Conservation (phyloP, 352 stramenopile genomes). For the Globisporangium emineosum region DNA sequence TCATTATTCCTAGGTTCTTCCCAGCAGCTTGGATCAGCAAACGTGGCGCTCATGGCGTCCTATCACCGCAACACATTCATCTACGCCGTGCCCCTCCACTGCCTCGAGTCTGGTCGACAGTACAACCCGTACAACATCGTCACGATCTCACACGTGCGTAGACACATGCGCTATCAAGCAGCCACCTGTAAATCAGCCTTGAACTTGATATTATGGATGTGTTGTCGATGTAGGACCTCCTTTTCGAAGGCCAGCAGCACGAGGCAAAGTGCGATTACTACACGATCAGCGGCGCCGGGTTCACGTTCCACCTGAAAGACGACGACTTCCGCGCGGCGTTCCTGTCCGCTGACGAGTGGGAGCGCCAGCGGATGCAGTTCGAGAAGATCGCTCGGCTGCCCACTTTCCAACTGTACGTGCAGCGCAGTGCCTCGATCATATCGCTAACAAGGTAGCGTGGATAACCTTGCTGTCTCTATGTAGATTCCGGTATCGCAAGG, state of each 20-base stretch:
- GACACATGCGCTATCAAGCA: background rate
- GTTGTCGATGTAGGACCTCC: background rate
- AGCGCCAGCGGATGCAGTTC: constrained; percentile 51
- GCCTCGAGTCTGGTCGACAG: constrained; percentile 32
- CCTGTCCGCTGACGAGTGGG: constrained; percentile 42
- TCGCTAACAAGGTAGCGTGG: background rate
- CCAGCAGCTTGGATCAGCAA: background rate
- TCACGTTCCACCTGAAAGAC: constrained; percentile 60
- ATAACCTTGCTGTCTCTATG: background rate
- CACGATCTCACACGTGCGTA: constrained; percentile 53
- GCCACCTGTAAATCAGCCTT: background rate
- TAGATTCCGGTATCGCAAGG: constrained; percentile 70
- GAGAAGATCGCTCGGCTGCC: constrained; percentile 25
- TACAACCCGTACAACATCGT: constrained; percentile 76
- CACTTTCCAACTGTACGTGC: constrained; percentile 51
- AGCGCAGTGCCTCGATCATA: background rate
- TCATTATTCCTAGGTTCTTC: background rate
- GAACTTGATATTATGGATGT: background rate
- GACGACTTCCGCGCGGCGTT: constrained; percentile 45
- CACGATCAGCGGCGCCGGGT: constrained; percentile 50
- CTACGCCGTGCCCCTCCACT: constrained; percentile 62
- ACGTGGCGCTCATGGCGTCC: background rate
- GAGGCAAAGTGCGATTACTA: constrained; percentile 62
- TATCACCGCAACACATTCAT: constrained; percentile 52
- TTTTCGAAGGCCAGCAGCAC: constrained; percentile 21